Conservation (phyloP, 768 basidiomycete species). For the Leccinellum luteum region DNA sequence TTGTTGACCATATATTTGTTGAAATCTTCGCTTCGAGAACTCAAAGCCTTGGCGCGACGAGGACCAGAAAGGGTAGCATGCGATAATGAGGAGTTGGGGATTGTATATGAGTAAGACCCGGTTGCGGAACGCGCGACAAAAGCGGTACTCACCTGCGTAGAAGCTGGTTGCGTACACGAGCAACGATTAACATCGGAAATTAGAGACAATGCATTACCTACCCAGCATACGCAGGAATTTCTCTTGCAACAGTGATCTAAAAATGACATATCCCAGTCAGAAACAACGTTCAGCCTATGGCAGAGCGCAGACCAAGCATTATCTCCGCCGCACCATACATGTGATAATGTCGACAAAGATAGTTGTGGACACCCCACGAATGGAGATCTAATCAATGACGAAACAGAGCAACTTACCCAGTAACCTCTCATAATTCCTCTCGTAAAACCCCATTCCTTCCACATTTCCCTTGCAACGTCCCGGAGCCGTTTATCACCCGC, state of each 20-base stretch:
- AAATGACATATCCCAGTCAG: background rate
- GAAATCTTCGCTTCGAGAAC: conserved; percentile 79
- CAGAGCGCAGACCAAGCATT: background rate
- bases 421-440: conserved; percentile 95
- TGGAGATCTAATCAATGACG: conserved; percentile 5
- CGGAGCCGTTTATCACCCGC: conserved; percentile 75
- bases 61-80: background rate
- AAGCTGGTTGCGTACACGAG: conserved; percentile 43
- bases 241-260: conserved; percentile 85
- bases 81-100: background rate
- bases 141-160: conserved; percentile 49
- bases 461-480: conserved; percentile 76
- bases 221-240: conserved; percentile 97
- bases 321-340: background rate
- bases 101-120: background rate
- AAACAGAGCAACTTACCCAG: conserved; percentile 58
- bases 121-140: background rate
- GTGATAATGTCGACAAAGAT: background rate
- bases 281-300: background rate
- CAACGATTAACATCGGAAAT: background rate
- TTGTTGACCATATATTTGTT: conserved; percentile 56
- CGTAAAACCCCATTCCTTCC: conserved; percentile 79
- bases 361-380: background rate
- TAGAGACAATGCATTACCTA: background rate
- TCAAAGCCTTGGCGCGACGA: conserved; percentile 63